These are phyloP conservation scores for Coemansia sp. DNA, from an alignment of 192 early-diverging fungal species.

Conservation along the genomic window DNA sequence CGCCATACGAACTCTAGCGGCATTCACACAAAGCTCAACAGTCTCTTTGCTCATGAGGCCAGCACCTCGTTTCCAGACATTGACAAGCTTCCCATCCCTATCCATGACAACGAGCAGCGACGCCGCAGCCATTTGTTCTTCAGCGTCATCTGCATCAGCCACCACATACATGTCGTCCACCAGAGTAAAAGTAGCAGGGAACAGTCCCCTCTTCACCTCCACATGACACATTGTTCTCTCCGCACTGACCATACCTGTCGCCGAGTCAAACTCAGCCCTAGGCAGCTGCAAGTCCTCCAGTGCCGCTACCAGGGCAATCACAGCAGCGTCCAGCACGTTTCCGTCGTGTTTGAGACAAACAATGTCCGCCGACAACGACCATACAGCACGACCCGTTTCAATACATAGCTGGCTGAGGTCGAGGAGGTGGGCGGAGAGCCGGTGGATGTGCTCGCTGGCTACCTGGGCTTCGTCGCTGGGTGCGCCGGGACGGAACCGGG, in stretches of 20 bases:
- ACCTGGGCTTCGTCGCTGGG: conserved; percentile 84
- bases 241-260: conserved; percentile 67
- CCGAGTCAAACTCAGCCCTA: conserved; percentile 64
- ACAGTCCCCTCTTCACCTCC: conserved; percentile 20
- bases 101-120: conserved; percentile 40
- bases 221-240: conserved; percentile 24
- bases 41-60: conserved; percentile 21
- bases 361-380: conserved; percentile 88
- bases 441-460: conserved; percentile 74
- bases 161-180: conserved; percentile 48
- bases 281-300: conserved; percentile 77
- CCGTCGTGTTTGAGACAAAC: conserved; percentile 92
- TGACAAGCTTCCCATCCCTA: conserved; percentile 21
- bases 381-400: conserved; percentile 76
- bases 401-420: conserved; percentile 69
- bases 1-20: conserved; percentile 18
- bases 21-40: conserved; percentile 30
- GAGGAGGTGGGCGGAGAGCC: conserved; percentile 59
- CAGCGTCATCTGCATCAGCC: conserved; percentile 51
- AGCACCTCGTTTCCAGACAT: conserved; percentile 54
- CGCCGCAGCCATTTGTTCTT: conserved; percentile 43
- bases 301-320: conserved; percentile 80
- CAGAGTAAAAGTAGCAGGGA: conserved; percentile 42
- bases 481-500: conserved; percentile 82
- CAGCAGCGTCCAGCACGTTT: conserved; percentile 83